phyloP scores from a whole-genome alignment of 2,329 filamentous ascomycete species.

The Chaetomium globosum region DNA sequence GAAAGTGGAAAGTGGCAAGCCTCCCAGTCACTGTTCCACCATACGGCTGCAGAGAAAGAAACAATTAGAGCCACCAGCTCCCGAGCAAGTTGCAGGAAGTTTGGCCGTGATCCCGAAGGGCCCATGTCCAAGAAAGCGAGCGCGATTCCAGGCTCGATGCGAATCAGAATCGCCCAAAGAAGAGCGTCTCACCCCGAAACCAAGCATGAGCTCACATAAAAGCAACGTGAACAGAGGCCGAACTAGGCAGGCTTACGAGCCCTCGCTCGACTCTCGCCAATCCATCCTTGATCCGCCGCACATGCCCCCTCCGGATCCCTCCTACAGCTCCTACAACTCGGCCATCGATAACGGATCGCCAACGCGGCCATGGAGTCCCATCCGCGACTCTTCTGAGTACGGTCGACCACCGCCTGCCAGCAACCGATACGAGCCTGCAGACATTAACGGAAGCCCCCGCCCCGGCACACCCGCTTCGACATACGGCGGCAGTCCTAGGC shows the following conservation, averaged over 20 bases:
- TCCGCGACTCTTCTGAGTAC: slow-evolving; percentile 62
- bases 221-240: slow-evolving; percentile 48
- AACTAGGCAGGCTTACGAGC: slow-evolving; percentile 54
- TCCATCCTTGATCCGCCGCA: slow-evolving; percentile 60
- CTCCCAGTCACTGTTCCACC: slow-evolving; percentile 40
- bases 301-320: slow-evolving; percentile 65
- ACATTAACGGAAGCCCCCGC: slow-evolving; percentile 85
- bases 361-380: slow-evolving; percentile 62
- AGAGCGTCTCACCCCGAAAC: slow-evolving; percentile 26
- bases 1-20: slow-evolving; percentile 5
- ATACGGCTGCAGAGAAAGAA: slow-evolving; percentile 57
- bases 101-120: slow-evolving; percentile 58
- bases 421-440: slow-evolving; percentile 78
- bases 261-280: slow-evolving; percentile 52
- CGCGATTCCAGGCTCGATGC: slow-evolving; percentile 34
- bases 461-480: slow-evolving; percentile 87
- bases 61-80: slow-evolving; percentile 35
- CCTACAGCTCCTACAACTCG: slow-evolving; percentile 61
- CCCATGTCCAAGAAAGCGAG: slow-evolving; percentile 49
- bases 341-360: slow-evolving; percentile 53
- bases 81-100: slow-evolving; percentile 45
- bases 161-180: slow-evolving; percentile 24
- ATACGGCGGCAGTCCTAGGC: slow-evolving; percentile 84
- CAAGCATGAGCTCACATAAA: slow-evolving; percentile 47
- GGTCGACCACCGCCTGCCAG: slow-evolving; percentile 70